A percentile compares a stretch with the other conserved stretches of the same genome.
Conservation (phyloP, 2,329 filamentous ascomycete species). For the Fusarium solani-melongenae region DNA sequence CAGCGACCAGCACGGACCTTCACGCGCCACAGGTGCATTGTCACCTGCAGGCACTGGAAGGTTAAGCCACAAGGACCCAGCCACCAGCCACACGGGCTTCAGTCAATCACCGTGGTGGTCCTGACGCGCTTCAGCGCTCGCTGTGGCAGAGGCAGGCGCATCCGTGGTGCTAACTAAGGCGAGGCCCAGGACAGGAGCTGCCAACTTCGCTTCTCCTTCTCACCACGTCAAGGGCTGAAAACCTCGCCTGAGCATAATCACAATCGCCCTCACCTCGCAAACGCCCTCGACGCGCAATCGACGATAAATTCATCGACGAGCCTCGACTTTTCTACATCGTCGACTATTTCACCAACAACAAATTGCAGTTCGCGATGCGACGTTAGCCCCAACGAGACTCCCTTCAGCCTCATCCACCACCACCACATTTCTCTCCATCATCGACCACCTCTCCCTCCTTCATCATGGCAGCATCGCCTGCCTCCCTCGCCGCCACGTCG, state of each 20-base stretch:
- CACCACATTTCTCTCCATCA: conserved; percentile 15
- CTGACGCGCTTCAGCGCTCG: conserved; percentile 40
- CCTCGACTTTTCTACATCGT: conserved; percentile 22
- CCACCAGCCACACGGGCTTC: conserved; percentile 29
- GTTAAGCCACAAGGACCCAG: conserved; percentile 13
- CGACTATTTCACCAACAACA: conserved; percentile 17
- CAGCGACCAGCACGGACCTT: conserved; percentile 36
- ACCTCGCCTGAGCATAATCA: conserved; percentile 21
- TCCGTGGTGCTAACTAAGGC: conserved; percentile 30
- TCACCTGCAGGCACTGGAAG: background rate
- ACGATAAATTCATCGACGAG: conserved; percentile 17
- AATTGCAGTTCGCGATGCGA: conserved; percentile 35
- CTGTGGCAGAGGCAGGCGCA: conserved; percentile 36
- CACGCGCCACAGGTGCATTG: conserved; percentile 11
- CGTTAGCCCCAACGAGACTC: conserved; percentile 25
- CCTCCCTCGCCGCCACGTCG: conserved; percentile 55
- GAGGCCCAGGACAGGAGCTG: conserved; percentile 25
- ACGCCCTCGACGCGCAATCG: conserved; percentile 20
- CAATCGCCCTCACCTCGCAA: conserved; percentile 26
- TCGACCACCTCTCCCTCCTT: conserved; percentile 1
- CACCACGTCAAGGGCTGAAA: conserved; percentile 11
- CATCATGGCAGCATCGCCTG: conserved; percentile 55
- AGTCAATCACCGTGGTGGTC: conserved; percentile 24
- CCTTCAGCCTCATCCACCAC: conserved; percentile 2
- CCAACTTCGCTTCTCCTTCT: conserved; percentile 36